Evolutionary conservation across 768 basidiomycete genomes (phyloP), one percentile per base, ranked within the genome.

Genomic region (Steccherinum ochraceum): DNA sequence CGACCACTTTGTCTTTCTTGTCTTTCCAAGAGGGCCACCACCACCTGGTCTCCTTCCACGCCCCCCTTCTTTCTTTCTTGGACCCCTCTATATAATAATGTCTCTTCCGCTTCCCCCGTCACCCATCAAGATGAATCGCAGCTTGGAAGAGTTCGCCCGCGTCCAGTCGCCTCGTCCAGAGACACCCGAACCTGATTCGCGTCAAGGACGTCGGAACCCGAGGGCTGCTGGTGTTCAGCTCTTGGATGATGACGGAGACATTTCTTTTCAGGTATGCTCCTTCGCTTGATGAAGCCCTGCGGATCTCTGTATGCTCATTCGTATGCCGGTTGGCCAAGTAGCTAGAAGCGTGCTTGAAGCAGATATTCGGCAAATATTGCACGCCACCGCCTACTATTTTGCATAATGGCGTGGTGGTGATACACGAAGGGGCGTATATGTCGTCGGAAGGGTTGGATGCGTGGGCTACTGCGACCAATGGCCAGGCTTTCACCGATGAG

Each of bases 391-490:
- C 55, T 53, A 41, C 42, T 48, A 42, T 42, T 40, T 19, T 24
- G 39, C 2, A 27, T 35, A 2, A 40, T 21, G 53, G 53, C 39
- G 52, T 63, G 35, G 56, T 57, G 19, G 48, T 56, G 35, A 62
- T 61, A 24, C 64, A 70, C 12, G 67, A 73, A 3, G 70, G 75
- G 56, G 81, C 88, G 41, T 83, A 70, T 63, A 69, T 89, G 16
- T 71, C 77, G 5, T 65, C 73, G 1, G 70, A 79, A 51, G 87
- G 80, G 5, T 66, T 91, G 46, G 88, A 90, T 64, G 72, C 72
- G 40, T 92, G 86, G 83, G 87, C 89, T 12, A 68, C 67, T 21
- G 89, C 88, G 51, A 92, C 89, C 10, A 92, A 92, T 53, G 89
- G 89, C n/a, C 73, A 75, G 35, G 81, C 84, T n/a, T 87, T 91